A percentile compares a stretch with the other conserved stretches of the same genome.
Conservation (phyloP, 1,139 yeast species). For the Spencermartinsiella ligniputridi region DNA sequence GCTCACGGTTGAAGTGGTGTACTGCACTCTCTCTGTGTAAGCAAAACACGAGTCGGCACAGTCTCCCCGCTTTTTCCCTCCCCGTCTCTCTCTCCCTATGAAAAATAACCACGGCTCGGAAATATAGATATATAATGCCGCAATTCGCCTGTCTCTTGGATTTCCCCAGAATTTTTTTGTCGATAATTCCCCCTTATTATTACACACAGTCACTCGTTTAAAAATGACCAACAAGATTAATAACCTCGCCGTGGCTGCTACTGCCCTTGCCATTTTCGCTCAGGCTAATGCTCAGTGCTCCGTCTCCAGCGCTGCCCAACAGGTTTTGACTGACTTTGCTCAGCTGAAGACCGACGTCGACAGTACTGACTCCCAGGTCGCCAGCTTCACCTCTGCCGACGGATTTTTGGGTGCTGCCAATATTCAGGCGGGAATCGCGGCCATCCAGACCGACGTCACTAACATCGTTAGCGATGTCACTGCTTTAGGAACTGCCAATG, state of each 20-base stretch:
- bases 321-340: constrained; percentile 13
- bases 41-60: too few species aligned
- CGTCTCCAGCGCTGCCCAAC: constrained; percentile 13
- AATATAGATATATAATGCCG: too few species aligned
- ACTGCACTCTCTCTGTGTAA: too few species aligned
- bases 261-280: constrained; percentile 1
- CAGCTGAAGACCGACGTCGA: constrained; percentile 13
- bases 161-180: too few species aligned
- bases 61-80: too few species aligned
- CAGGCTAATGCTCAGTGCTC: neutral
- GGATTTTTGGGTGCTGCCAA: constrained; percentile 15
- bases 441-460: constrained; percentile 11
- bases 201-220: too few species aligned
- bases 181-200: too few species aligned
- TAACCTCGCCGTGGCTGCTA: neutral
- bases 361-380: constrained; percentile 15
- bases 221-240: too few species aligned
- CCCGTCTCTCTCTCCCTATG: too few species aligned
- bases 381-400: constrained; percentile 11
- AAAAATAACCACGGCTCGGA: too few species aligned
- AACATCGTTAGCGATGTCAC: constrained; percentile 12
- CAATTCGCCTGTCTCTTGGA: too few species aligned
- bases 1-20: too few species aligned
- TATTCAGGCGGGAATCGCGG: constrained; percentile 13
- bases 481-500: constrained; percentile 11